phyloP scores from a whole-genome alignment of 306 rosid species.

The Lathyrus oleraceus region DNA sequence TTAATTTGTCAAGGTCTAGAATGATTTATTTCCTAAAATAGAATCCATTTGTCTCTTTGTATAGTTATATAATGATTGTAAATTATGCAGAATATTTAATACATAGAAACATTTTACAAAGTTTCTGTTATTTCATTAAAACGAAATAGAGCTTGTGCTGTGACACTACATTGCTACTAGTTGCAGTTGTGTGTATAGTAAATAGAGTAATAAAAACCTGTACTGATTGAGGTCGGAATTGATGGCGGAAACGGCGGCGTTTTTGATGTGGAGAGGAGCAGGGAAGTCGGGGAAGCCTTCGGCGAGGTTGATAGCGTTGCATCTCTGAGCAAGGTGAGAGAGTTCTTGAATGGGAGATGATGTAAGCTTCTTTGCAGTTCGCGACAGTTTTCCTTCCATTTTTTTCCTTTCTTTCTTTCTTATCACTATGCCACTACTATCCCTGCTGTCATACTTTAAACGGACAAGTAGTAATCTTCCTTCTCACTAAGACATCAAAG shows the following conservation, averaged over 20 bases:
- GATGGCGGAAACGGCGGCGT: slow-evolving; percentile 80
- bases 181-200: neutral
- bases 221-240: slow-evolving; percentile 76
- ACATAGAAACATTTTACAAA: too few species aligned
- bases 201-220: slow-evolving; percentile 41
- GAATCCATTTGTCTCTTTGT: too few species aligned
- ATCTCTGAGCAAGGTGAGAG: slow-evolving; percentile 69
- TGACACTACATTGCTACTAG: neutral
- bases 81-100: too few species aligned
- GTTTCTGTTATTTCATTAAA: too few species aligned
- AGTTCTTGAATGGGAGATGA: slow-evolving; percentile 81
- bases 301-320: slow-evolving; percentile 83
- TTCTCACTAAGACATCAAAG: too few species aligned
- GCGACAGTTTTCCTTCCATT: slow-evolving; percentile 64
- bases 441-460: too few species aligned
- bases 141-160: neutral
- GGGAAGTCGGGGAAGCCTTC: slow-evolving; percentile 95
- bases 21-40: too few species aligned
- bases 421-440: neutral
- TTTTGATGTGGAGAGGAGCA: slow-evolving; percentile 60
- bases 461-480: too few species aligned
- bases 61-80: too few species aligned
- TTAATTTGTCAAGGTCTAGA: too few species aligned
- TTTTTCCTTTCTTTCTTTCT: neutral
- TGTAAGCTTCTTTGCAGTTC: slow-evolving; percentile 59